phyloP scores from a whole-genome alignment of 164 flowering plant genomes.

The Liquidambar formosana region DNA sequence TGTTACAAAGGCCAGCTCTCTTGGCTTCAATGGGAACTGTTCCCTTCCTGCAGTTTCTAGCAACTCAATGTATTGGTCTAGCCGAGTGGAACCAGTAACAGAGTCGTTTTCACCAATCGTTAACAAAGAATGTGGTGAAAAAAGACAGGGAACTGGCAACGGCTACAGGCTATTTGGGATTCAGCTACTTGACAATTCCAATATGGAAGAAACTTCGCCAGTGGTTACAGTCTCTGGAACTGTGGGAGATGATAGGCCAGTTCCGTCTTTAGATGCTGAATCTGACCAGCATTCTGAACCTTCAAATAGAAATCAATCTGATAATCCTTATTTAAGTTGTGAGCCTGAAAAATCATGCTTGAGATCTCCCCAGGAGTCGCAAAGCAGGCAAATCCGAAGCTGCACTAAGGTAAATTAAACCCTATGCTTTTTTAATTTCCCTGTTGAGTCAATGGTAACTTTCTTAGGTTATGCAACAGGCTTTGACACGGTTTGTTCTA shows the following conservation, averaged over 20 bases:
- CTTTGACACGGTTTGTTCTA: too few relatives aligned
- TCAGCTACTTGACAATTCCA: conserved; percentile 58
- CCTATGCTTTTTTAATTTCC: too few relatives aligned
- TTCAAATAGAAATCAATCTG: conserved; percentile 54
- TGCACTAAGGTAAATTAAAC: conserved; percentile 72
- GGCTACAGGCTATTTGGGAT: conserved; percentile 84
- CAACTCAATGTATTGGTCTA: conserved; percentile 49
- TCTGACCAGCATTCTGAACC: conserved; percentile 67
- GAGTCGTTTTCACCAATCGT: conserved; percentile 46
- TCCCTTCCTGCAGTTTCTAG: conserved; percentile 44
- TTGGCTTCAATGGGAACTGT: conserved; percentile 37
- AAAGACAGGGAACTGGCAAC: conserved; percentile 50
- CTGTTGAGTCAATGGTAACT: too few relatives aligned
- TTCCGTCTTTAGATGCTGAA: conserved; percentile 51
- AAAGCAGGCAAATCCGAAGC: conserved; percentile 75
- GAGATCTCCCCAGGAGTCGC: conserved; percentile 67
- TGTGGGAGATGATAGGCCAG: conserved; percentile 42
- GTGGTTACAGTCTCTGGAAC: conserved; percentile 30
- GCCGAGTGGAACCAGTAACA: conserved; percentile 36
- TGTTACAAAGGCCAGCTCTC: conserved; percentile 33
- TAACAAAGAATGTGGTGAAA: conserved; percentile 53
- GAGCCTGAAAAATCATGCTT: conserved; percentile 74
- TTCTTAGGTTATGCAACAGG: too few relatives aligned
- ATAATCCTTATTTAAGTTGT: conserved; percentile 61
- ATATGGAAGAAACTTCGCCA: conserved; percentile 40